Evolutionary conservation across 1,139 yeast species (phyloP).

Genomic region (Scheffersomyces quercinus): DNA sequence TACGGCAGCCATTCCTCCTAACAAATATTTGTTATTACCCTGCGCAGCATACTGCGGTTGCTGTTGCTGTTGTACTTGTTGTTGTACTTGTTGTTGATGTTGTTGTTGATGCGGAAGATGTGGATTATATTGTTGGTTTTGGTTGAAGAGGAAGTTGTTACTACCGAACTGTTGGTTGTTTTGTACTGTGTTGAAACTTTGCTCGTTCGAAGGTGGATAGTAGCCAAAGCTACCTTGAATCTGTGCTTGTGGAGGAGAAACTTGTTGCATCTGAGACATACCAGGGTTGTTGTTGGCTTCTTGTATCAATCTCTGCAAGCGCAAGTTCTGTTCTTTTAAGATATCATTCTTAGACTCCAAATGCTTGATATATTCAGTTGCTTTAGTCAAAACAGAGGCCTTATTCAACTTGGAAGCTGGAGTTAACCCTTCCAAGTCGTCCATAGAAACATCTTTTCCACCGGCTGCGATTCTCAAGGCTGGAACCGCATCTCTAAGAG

Average conservation of each 20-base stretch:
- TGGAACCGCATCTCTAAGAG: slow-evolving; percentile 76
- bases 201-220: neutral
- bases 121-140: slow-evolving; percentile 1
- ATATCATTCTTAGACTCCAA: slow-evolving; percentile 67
- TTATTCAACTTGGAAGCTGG: slow-evolving; percentile 87
- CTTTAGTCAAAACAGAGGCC: slow-evolving; percentile 84
- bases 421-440: slow-evolving; percentile 78
- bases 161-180: neutral
- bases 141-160: slow-evolving; percentile 2
- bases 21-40: slow-evolving; percentile 30
- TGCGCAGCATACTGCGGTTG: slow-evolving; percentile 8
- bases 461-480: slow-evolving; percentile 52
- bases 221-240: neutral
- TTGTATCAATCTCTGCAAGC: slow-evolving; percentile 42
- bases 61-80: slow-evolving; percentile 12
- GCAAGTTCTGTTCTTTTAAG: slow-evolving; percentile 55
- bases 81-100: slow-evolving; percentile 5
- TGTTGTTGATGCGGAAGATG: slow-evolving; percentile 4
- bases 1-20: slow-evolving; percentile 60
- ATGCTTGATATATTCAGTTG: slow-evolving; percentile 87
- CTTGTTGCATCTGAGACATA: neutral
- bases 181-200: neutral
- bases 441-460: slow-evolving; percentile 35
- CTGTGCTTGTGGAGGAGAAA: neutral
- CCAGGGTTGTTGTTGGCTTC: slow-evolving; percentile 9